phyloP scores from a whole-genome alignment of 345 rosid genomes.

The Psidium guajava region DNA sequence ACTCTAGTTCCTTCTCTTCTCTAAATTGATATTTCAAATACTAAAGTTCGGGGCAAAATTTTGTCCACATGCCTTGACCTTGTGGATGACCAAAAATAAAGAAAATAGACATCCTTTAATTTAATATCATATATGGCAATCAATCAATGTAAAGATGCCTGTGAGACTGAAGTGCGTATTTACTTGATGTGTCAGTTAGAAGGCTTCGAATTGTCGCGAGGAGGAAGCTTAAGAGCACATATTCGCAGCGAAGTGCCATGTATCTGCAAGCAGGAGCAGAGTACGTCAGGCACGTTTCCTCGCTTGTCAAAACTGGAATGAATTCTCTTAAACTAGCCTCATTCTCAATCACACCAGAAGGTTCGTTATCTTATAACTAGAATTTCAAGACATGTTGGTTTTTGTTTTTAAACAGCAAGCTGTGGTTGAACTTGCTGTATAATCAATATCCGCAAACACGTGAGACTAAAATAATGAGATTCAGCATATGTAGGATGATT shows the following conservation, averaged over 20 bases:
- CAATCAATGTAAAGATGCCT: neutral
- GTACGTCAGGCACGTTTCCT: slow-evolving; percentile 65
- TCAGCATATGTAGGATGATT: neutral
- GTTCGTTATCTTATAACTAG: slow-evolving; percentile 20
- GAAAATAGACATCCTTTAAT: neutral
- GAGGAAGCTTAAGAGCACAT: slow-evolving; percentile 55
- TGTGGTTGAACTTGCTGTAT: neutral
- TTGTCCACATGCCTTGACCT: neutral
- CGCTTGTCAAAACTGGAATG: slow-evolving; percentile 70
- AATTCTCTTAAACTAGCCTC: slow-evolving; percentile 65
- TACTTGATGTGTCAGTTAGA: slow-evolving; percentile 35
- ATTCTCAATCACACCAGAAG: slow-evolving; percentile 55
- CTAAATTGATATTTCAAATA: neutral
- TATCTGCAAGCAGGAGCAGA: slow-evolving; percentile 71
- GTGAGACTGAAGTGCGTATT: neutral
- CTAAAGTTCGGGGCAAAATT: neutral
- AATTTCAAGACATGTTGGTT: neutral
- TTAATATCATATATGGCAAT: neutral
- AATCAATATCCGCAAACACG: neutral
- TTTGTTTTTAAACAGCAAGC: neutral
- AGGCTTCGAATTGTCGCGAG: slow-evolving; percentile 65
- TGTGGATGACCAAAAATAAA: neutral
- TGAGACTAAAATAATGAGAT: neutral
- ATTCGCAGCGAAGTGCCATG: slow-evolving; percentile 63
- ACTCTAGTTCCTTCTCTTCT: neutral